Conservation (phyloP, 345 rosid genomes). For the Ceriops zippeliana region DNA sequence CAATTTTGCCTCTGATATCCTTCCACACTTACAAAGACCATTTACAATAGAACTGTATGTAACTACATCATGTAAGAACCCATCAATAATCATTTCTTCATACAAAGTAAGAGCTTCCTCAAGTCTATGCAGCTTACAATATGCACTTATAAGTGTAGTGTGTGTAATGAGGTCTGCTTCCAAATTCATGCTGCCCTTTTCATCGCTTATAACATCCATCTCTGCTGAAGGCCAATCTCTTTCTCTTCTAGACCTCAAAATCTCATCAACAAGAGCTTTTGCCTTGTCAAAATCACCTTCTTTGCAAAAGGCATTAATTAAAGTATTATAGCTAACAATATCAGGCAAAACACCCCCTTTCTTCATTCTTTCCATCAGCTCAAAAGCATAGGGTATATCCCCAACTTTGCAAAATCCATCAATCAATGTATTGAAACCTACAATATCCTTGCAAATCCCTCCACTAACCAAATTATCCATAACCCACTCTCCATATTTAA, state of each 20-base stretch:
- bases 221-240: not conserved
- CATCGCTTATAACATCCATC: constrained; percentile 7
- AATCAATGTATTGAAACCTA: constrained; percentile 52
- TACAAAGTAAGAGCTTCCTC: constrained; percentile 60
- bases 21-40: constrained; percentile 69
- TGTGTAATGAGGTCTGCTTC: constrained; percentile 59
- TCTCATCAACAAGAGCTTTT: constrained; percentile 48
- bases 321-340: constrained; percentile 54
- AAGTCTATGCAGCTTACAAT: constrained; percentile 49
- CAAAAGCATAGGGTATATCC: constrained; percentile 36
- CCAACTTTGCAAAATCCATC: constrained; percentile 46
- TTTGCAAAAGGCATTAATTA: constrained; percentile 54
- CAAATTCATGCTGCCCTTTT: constrained; percentile 13
- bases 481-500: constrained; percentile 49
- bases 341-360: constrained; percentile 46
- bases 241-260: constrained; percentile 27
- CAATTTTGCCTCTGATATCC: constrained; percentile 50
- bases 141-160: constrained; percentile 66
- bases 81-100: constrained; percentile 50
- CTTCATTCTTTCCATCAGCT: constrained; percentile 46
- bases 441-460: constrained; percentile 43
- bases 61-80: constrained; percentile 67
- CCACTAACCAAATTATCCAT: constrained; percentile 43
- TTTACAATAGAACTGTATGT: constrained; percentile 67
- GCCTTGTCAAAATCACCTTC: constrained; percentile 61